A percentile compares a stretch with the other conserved stretches of the same genome.
Conservation (phyloP, 2,329 filamentous ascomycete species). For the Harringtonia lauricola region DNA sequence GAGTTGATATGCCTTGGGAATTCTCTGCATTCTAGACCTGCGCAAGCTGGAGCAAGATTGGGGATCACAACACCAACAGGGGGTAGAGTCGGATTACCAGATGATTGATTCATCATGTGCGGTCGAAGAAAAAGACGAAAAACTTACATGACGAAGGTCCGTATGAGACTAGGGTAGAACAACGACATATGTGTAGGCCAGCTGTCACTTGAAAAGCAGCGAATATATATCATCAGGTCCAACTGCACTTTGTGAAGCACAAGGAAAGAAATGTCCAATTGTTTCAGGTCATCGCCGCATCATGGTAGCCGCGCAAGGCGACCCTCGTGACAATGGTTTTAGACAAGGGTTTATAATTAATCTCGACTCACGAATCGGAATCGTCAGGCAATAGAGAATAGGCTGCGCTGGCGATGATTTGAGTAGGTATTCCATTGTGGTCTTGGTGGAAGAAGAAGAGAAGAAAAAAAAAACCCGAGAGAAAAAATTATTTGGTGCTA, state of each 20-base stretch:
- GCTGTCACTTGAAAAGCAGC: too few species aligned
- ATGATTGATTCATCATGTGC: conserved; percentile 9
- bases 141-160: too few species aligned
- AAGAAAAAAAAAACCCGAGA: conserved; percentile 9
- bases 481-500: conserved; percentile 1
- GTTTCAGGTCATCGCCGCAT: conserved; percentile 59
- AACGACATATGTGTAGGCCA: too few species aligned
- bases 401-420: conserved; percentile 26
- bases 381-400: conserved; percentile 32
- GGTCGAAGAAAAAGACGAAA: background rate
- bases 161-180: too few species aligned
- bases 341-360: conserved; percentile 40
- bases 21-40: conserved; percentile 12
- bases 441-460: conserved; percentile 16
- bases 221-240: too few species aligned
- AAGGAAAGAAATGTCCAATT: conserved; percentile 36
- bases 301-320: conserved; percentile 49
- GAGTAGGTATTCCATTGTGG: conserved; percentile 17
- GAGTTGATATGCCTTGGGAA: conserved; percentile 5
- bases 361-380: conserved; percentile 47
- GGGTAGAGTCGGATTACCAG: conserved; percentile 15
- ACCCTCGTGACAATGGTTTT: conserved; percentile 62
- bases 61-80: background rate
- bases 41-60: conserved; percentile 2
- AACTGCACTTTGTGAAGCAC: too few species aligned